Evolutionary conservation across 768 basidiomycete species (phyloP).

Genomic region (Russula vinacea): DNA sequence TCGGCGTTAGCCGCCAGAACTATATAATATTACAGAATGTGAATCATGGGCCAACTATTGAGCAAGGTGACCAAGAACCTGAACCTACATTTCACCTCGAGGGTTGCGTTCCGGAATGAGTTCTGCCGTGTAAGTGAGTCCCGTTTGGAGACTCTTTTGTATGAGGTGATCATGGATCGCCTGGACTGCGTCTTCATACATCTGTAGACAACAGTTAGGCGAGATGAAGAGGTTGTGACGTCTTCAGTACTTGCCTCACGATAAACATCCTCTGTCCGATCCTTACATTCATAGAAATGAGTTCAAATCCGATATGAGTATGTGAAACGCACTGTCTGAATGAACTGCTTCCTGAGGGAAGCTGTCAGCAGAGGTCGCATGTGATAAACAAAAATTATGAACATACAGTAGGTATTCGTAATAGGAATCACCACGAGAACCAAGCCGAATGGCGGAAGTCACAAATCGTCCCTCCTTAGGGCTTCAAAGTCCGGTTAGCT

Average conservation of each 20-base stretch:
- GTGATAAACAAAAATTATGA: conserved; percentile 17
- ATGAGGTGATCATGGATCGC: conserved; percentile 76
- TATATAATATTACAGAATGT: conserved; percentile 33
- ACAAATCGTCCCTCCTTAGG: conserved; percentile 52
- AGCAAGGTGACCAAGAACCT: not conserved
- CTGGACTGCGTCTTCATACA: conserved; percentile 86
- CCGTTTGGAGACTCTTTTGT: conserved; percentile 53
- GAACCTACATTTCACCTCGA: conserved; percentile 38
- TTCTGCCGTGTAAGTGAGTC: conserved; percentile 79
- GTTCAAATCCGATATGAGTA: not conserved
- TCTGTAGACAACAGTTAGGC: conserved; percentile 44
- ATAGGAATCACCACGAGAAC: conserved; percentile 89
- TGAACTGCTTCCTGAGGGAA: conserved; percentile 60
- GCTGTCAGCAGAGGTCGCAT: conserved; percentile 21
- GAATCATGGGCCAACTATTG: not conserved
- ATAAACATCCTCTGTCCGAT: conserved; percentile 72
- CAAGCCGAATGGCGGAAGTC: conserved; percentile 76
- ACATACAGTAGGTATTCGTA: conserved; percentile 85
- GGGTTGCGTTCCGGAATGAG: conserved; percentile 55
- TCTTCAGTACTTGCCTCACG: conserved; percentile 51
- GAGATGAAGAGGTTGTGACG: not conserved
- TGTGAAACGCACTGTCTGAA: conserved; percentile 56
- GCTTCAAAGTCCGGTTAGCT: conserved; percentile 36
- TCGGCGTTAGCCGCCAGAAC: conserved; percentile 75
- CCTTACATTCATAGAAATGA: conserved; percentile 41